These are phyloP conservation scores for Citrus glauca DNA, from an alignment of 345 rosid genomes.

Conservation along the genomic window DNA sequence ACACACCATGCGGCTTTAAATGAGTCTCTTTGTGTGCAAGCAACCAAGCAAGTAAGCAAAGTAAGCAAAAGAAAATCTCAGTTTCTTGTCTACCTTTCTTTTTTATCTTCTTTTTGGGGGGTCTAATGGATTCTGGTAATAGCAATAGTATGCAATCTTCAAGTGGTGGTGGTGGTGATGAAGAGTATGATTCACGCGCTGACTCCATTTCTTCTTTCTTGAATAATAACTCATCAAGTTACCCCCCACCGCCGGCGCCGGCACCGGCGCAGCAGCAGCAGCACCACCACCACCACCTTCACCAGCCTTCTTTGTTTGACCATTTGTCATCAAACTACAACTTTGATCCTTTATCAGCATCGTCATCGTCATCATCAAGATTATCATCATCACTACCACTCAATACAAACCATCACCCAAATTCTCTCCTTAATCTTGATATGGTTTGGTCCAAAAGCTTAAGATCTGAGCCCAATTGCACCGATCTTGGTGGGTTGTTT, in stretches of 20 bases:
- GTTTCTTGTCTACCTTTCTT: conserved; percentile 2
- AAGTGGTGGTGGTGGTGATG: conserved; percentile 52
- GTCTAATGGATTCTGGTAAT: conserved; percentile 72
- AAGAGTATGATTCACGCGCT: conserved; percentile 76
- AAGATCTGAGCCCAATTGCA: conserved; percentile 48
- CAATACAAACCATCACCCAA: conserved; percentile 20
- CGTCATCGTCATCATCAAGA: conserved; percentile 14
- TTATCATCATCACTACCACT: conserved; percentile 11
- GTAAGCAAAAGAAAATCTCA: background rate
- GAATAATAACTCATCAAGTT: conserved; percentile 20
- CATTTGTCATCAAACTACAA: conserved; percentile 51
- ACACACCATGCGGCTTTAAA: conserved; percentile 22
- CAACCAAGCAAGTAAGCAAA: background rate
- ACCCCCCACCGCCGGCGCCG: conserved; percentile 30
- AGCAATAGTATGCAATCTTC: conserved; percentile 85
- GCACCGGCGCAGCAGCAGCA: conserved; percentile 31
- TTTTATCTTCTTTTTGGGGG: background rate
- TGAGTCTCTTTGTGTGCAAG: conserved; percentile 4
- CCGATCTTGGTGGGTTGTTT: conserved; percentile 45
- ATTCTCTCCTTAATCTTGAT: conserved; percentile 44
- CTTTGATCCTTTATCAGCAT: conserved; percentile 42
- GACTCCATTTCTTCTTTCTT: conserved; percentile 53
- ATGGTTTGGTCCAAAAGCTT: conserved; percentile 47
- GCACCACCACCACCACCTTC: conserved; percentile 37
- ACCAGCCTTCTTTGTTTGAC: conserved; percentile 41